A percentile compares a stretch with the other conserved stretches of the same genome.
phyloP scores from a whole-genome alignment of 805 yeast genomes.

The Diddensiella transvaalensis region DNA sequence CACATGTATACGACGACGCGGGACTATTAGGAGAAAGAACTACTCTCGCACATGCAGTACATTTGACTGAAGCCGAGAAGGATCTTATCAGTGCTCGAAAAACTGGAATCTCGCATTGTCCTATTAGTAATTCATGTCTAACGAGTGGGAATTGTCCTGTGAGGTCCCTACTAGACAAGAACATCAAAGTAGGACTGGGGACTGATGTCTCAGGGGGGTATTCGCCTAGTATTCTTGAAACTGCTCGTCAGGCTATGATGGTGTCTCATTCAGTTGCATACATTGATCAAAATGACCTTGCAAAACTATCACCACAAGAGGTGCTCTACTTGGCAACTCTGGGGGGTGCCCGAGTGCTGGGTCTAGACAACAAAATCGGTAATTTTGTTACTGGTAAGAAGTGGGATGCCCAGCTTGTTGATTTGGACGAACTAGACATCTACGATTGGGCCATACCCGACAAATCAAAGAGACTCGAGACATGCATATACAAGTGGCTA shows the following conservation, averaged over 20 bases:
- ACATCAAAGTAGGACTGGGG: slow-evolving; percentile 76
- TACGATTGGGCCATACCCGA: slow-evolving; percentile 62
- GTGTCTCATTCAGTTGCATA: slow-evolving; percentile 71
- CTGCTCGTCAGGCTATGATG: slow-evolving; percentile 65
- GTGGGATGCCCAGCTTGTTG: slow-evolving; percentile 81
- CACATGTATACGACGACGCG: slow-evolving; percentile 70
- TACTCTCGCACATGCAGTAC: slow-evolving; percentile 86
- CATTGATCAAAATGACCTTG: slow-evolving; percentile 43
- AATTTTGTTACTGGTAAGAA: slow-evolving; percentile 71
- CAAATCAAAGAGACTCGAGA: slow-evolving; percentile 41
- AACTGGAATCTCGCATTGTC: slow-evolving; percentile 88
- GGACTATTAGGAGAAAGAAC: slow-evolving; percentile 62
- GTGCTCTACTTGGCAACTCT: slow-evolving; percentile 77
- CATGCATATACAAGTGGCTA: slow-evolving; percentile 81
- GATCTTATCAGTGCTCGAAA: slow-evolving; percentile 49
- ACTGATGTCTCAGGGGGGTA: slow-evolving; percentile 79
- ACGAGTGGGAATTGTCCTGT: slow-evolving; percentile 90
- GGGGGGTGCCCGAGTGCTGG: slow-evolving; percentile 83
- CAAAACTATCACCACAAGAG: slow-evolving; percentile 61
- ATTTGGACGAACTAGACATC: slow-evolving; percentile 62
- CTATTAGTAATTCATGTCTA: slow-evolving; percentile 81
- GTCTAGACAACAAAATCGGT: slow-evolving; percentile 57
- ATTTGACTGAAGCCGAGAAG: slow-evolving; percentile 63
- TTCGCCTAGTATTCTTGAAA: slow-evolving; percentile 58
- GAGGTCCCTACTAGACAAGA: slow-evolving; percentile 58